Percentiles rank a stretch among this genome's conserved stretches.
Evolutionary conservation across 83 land plant species (phyloP).

Genomic region (Isoetes engelmannii): DNA sequence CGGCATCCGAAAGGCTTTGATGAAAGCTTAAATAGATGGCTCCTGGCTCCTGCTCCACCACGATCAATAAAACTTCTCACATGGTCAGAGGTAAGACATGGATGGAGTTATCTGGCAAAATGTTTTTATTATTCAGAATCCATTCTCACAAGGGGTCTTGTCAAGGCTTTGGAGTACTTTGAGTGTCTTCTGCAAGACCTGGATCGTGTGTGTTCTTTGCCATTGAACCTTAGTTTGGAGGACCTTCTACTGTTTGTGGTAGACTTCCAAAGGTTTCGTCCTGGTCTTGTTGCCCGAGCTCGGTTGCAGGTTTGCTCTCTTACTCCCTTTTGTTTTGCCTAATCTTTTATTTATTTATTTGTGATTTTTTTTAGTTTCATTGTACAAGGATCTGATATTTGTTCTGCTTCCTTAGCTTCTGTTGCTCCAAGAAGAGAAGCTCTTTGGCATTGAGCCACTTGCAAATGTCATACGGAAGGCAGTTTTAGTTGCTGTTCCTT

Average conservation of each 20-base stretch:
- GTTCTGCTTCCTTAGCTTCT: slow-evolving; percentile 43
- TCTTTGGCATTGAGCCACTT: slow-evolving; percentile 62
- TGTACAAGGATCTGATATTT: neutral
- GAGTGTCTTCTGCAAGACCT: slow-evolving; percentile 75
- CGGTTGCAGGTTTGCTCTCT: slow-evolving; percentile 60
- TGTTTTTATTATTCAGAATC: neutral
- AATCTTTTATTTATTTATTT: neutral
- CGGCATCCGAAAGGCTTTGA: slow-evolving; percentile 77
- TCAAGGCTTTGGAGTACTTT: slow-evolving; percentile 74
- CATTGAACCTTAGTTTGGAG: slow-evolving; percentile 62
- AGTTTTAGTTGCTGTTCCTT: slow-evolving; percentile 38
- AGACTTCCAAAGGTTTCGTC: slow-evolving; percentile 74
- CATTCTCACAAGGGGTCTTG: slow-evolving; percentile 1
- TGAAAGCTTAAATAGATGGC: slow-evolving; percentile 61
- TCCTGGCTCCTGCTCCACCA: slow-evolving; percentile 89
- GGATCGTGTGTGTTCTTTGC: slow-evolving; percentile 61
- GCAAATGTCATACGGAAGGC: slow-evolving; percentile 52
- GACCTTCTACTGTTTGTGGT: slow-evolving; percentile 55
- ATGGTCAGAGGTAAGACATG: slow-evolving; percentile 61
- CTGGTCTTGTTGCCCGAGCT: slow-evolving; percentile 91
- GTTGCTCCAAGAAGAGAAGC: slow-evolving; percentile 79
- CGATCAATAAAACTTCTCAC: slow-evolving; percentile 70
- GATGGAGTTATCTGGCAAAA: neutral
- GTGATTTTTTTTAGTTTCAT: slow-evolving; percentile 6
- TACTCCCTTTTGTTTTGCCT: neutral